Evolutionary conservation across 2,329 filamentous ascomycete species (phyloP).

Genomic region (Annulohypoxylon truncatum): DNA sequence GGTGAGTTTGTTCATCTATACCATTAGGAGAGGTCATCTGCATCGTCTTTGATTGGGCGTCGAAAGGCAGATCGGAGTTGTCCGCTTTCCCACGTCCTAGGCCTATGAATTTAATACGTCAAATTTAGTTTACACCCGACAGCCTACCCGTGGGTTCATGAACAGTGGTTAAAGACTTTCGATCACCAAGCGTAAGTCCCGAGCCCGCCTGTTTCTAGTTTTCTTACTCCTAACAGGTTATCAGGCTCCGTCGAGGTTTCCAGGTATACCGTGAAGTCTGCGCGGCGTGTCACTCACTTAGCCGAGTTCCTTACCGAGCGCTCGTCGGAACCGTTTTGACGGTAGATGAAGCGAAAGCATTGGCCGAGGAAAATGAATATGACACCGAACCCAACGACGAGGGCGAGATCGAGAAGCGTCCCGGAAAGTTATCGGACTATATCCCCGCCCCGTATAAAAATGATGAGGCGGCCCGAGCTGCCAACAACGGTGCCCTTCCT

Average conservation of each 20-base stretch:
- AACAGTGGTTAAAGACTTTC: constrained; percentile 92
- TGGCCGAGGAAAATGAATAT: constrained; percentile 99
- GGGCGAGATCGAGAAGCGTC: constrained; percentile 97
- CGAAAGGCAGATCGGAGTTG: constrained; percentile 35
- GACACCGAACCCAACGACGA: constrained; percentile 97
- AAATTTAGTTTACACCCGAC: constrained; percentile 83
- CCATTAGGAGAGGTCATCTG: constrained; percentile 30
- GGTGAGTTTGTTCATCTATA: constrained; percentile 73
- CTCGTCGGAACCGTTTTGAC: constrained; percentile 94
- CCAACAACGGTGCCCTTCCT: constrained; percentile 97
- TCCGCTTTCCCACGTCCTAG: constrained; percentile 10
- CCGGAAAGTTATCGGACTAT: constrained; percentile 98
- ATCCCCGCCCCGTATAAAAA: constrained; percentile 97
- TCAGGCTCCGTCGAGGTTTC: constrained; percentile 96
- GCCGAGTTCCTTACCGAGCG: constrained; percentile 90
- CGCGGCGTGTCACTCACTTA: constrained; percentile 96
- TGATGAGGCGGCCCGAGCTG: constrained; percentile 96
- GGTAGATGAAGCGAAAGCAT: constrained; percentile 95
- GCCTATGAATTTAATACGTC: constrained; percentile 34
- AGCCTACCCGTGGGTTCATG: constrained; percentile 94
- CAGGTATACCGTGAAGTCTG: constrained; percentile 99
- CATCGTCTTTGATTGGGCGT: constrained; percentile 33
- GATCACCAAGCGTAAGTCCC: constrained; percentile 91
- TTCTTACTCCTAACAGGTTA: constrained; percentile 61
- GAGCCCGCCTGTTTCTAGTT: neutral